Evolutionary conservation across 805 yeast genomes (phyloP).

Genomic region (Priceomyces carsonii): DNA sequence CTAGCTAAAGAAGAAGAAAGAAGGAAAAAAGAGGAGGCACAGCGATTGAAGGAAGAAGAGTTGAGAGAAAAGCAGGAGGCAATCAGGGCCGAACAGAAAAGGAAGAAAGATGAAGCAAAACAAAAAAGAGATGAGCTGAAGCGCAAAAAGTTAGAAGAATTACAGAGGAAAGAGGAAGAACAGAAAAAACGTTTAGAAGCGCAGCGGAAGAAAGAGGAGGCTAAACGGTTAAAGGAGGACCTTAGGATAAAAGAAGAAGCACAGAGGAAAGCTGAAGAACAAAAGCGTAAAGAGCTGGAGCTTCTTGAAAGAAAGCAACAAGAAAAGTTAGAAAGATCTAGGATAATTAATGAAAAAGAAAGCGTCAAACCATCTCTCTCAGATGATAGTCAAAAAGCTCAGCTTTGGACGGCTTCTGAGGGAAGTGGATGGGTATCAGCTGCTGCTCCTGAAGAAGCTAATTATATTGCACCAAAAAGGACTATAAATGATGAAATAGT

Average conservation of each 20-base stretch:
- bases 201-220: conserved; percentile 29
- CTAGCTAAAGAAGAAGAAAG: conserved; percentile 64
- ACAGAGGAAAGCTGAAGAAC: conserved; percentile 22
- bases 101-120: conserved; percentile 38
- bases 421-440: too few species aligned
- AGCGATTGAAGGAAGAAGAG: conserved; percentile 38
- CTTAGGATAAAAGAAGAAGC: conserved; percentile 24
- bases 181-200: conserved; percentile 30
- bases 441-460: too few species aligned
- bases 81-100: conserved; percentile 36
- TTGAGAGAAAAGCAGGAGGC: conserved; percentile 31
- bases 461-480: too few species aligned
- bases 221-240: conserved; percentile 24
- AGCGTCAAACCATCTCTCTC: conserved; percentile 3
- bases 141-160: conserved; percentile 40
- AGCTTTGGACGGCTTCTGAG: too few species aligned
- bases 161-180: conserved; percentile 33
- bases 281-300: conserved; percentile 15
- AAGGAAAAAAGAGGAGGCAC: conserved; percentile 54
- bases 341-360: conserved; percentile 7
- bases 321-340: conserved; percentile 15
- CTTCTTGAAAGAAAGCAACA: conserved; percentile 14
- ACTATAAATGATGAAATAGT: too few species aligned
- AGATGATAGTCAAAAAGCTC: not conserved
- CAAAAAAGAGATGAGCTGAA: conserved; percentile 50